These are phyloP conservation scores for Solanum clarkiae DNA, from an alignment of 257 asterid species.

Conservation along the genomic window DNA sequence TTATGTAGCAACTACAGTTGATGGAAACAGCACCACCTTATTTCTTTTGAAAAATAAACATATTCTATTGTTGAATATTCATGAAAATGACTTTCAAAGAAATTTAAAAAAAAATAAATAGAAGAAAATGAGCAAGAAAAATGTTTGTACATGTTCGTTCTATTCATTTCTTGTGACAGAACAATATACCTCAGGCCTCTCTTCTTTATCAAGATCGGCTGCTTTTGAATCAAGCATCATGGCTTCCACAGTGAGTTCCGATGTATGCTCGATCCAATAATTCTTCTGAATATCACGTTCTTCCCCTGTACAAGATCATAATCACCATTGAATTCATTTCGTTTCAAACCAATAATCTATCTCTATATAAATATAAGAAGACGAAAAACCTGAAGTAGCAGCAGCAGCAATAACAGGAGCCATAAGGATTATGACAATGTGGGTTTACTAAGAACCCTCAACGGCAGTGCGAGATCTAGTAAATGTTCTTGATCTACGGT, in stretches of 20 bases:
- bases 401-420: constrained; percentile 41
- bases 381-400: not conserved
- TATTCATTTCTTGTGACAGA: too few species aligned
- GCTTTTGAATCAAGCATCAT: constrained; percentile 99
- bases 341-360: not conserved
- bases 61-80: not conserved
- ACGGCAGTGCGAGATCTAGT: constrained; percentile 86
- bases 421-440: constrained; percentile 15
- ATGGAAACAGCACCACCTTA: not conserved
- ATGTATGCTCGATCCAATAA: constrained; percentile 89
- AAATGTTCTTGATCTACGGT: constrained; percentile 80
- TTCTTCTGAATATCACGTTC: constrained; percentile 88
- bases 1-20: too few species aligned
- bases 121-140: too few species aligned
- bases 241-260: constrained; percentile 61
- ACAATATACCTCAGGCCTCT: constrained; percentile 71
- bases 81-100: not conserved
- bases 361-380: not conserved
- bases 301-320: constrained; percentile 20
- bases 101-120: too few species aligned
- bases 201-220: constrained; percentile 92
- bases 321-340: not conserved
- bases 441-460: constrained; percentile 43
- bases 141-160: too few species aligned
- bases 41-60: not conserved